Evolutionary conservation across 2,329 filamentous ascomycete genomes (phyloP).

Genomic region (Cercospora janseana): DNA sequence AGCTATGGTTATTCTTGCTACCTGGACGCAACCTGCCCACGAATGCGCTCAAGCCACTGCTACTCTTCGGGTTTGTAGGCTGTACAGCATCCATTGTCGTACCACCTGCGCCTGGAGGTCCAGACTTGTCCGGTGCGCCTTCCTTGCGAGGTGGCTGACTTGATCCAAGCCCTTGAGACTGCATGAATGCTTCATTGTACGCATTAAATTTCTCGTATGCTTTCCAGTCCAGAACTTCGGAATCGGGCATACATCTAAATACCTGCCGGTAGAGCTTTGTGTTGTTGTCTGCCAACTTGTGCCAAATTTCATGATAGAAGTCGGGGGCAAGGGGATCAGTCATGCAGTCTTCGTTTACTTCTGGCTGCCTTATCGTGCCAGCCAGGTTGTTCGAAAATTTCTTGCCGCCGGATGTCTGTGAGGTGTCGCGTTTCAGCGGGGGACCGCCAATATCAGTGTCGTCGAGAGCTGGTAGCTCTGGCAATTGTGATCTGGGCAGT

Average conservation of each 20-base stretch:
- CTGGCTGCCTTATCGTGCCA: constrained; percentile 68
- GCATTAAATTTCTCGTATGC: constrained; percentile 82
- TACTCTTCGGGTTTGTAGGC: constrained; percentile 16
- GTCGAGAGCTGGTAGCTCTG: constrained; percentile 66
- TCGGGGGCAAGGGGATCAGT: constrained; percentile 75
- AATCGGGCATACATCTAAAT: constrained; percentile 96
- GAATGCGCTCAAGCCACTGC: constrained; percentile 34
- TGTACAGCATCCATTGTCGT: constrained; percentile 21
- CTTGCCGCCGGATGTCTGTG: constrained; percentile 37
- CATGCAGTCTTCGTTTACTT: constrained; percentile 90
- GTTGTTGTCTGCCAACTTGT: constrained; percentile 84
- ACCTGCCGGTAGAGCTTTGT: constrained; percentile 91
- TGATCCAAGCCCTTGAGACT: constrained; percentile 56
- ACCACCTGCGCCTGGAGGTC: constrained; percentile 47
- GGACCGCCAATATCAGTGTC: constrained; percentile 83
- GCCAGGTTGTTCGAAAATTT: constrained; percentile 50
- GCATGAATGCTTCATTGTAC: constrained; percentile 75
- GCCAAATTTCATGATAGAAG: constrained; percentile 89
- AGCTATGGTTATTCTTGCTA: constrained; percentile 30
- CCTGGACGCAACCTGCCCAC: constrained; percentile 36
- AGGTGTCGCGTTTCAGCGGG: constrained; percentile 56
- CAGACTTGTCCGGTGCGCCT: constrained; percentile 49
- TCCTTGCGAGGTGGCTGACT: constrained; percentile 52
- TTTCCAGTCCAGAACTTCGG: constrained; percentile 86
- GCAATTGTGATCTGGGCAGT: constrained; percentile 67